Percentiles rank a stretch among this genome's conserved stretches.
phyloP scores from a whole-genome alignment of 495 filamentous ascomycete species.

The Apiosordaria backusii region DNA sequence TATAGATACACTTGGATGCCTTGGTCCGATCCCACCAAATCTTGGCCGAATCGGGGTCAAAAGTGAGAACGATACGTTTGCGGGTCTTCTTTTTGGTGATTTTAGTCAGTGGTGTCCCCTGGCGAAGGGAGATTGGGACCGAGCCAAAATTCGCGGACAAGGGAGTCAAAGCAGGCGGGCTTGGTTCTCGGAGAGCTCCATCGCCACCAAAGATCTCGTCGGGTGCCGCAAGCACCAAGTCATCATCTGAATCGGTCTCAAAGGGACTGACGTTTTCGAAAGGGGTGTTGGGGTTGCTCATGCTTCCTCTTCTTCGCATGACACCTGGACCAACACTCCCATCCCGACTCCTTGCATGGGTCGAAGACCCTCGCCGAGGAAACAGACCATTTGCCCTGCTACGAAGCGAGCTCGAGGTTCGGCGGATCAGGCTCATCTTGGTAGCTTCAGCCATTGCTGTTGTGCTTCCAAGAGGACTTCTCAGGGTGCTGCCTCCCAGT shows the following conservation, averaged over 20 bases:
- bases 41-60: slow-evolving; percentile 77
- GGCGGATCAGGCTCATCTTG: slow-evolving; percentile 41
- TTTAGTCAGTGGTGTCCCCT: slow-evolving; percentile 73
- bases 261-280: slow-evolving; percentile 52
- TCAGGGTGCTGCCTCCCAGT: slow-evolving; percentile 27
- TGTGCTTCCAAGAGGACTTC: slow-evolving; percentile 23
- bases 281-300: slow-evolving; percentile 58
- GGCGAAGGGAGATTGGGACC: slow-evolving; percentile 64
- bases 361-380: slow-evolving; percentile 63
- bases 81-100: slow-evolving; percentile 74
- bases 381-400: slow-evolving; percentile 34
- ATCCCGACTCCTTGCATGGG: slow-evolving; percentile 69
- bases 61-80: slow-evolving; percentile 68
- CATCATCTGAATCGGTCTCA: slow-evolving; percentile 66
- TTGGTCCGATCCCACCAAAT: slow-evolving; percentile 82
- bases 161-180: slow-evolving; percentile 38
- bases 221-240: slow-evolving; percentile 38
- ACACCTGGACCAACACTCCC: slow-evolving; percentile 85
- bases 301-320: slow-evolving; percentile 81
- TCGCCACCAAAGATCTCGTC: slow-evolving; percentile 33
- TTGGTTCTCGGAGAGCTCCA: slow-evolving; percentile 28
- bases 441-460: slow-evolving; percentile 40
- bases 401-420: slow-evolving; percentile 42
- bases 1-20: slow-evolving; percentile 76
- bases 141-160: slow-evolving; percentile 42